Evolutionary conservation across 345 rosid species (phyloP).

Genomic region (Hevea brasiliensis): DNA sequence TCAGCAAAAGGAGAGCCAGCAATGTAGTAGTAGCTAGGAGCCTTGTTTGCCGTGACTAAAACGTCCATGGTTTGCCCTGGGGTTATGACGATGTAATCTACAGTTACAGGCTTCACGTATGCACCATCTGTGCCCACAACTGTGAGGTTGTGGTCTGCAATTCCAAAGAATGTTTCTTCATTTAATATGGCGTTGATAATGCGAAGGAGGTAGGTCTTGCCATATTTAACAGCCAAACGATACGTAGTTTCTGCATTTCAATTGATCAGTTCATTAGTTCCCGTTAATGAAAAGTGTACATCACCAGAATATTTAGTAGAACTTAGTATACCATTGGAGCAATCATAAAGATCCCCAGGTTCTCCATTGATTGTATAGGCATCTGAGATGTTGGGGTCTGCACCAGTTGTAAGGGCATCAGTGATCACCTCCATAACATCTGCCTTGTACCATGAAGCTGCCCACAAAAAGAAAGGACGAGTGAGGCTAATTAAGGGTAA

Average conservation of each 20-base stretch:
- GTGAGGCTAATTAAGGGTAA: no score
- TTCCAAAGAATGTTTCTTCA: constrained; percentile 33
- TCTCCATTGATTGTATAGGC: constrained; percentile 45
- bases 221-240: constrained; percentile 18
- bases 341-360: constrained; percentile 37
- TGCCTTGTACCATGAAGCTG: constrained; percentile 40
- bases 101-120: constrained; percentile 27
- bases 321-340: constrained; percentile 24
- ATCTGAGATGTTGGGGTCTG: constrained; percentile 34
- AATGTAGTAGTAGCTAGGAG: constrained; percentile 69
- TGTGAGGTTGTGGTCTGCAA: constrained; percentile 36
- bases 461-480: not conserved
- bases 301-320: no score
- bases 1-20: constrained; percentile 64
- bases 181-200: constrained; percentile 35
- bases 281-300: no score
- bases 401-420: constrained; percentile 31
- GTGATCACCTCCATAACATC: constrained; percentile 31
- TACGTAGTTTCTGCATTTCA: constrained; percentile 43
- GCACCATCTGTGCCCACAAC: constrained; percentile 42
- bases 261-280: no score
- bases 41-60: constrained; percentile 66
- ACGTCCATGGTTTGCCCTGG: constrained; percentile 87
- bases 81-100: constrained; percentile 51
- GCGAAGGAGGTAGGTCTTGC: constrained; percentile 41